Conservation (phyloP, 306 rosid species). For the Glycyrrhiza uralensis region DNA sequence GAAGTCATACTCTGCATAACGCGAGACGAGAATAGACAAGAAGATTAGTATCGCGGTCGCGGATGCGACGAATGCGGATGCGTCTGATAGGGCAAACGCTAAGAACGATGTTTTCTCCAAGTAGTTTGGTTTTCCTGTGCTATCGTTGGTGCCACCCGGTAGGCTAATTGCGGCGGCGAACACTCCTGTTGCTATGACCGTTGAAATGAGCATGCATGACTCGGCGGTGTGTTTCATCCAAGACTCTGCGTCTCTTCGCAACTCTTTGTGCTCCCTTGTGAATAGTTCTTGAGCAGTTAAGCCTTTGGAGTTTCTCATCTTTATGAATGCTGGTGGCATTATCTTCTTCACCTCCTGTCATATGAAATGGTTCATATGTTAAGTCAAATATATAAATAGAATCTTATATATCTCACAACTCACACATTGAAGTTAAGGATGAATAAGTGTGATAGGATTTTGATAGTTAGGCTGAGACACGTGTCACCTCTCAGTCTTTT, state of each 20-base stretch:
- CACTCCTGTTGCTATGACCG: constrained; percentile 36
- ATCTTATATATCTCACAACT: too few species aligned
- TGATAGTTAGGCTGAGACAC: too few species aligned
- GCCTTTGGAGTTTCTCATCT: neutral
- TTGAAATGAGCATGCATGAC: constrained; percentile 31
- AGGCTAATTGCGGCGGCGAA: constrained; percentile 34
- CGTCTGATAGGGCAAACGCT: constrained; percentile 42
- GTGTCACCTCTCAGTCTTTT: too few species aligned
- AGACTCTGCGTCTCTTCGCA: constrained; percentile 23
- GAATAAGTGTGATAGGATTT: too few species aligned
- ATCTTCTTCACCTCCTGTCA: constrained; percentile 46
- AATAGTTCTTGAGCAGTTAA: constrained; percentile 41
- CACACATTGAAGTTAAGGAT: too few species aligned
- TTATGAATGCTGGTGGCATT: constrained; percentile 17
- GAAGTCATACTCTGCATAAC: constrained; percentile 44
- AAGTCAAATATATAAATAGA: neutral
- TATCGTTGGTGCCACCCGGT: constrained; percentile 28
- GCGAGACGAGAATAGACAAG: constrained; percentile 42
- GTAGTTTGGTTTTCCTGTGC: constrained; percentile 11
- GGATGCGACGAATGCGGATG: constrained; percentile 46
- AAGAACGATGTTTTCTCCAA: neutral
- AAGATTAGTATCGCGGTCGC: constrained; percentile 41
- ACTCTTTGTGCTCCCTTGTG: constrained; percentile 14
- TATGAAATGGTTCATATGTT: neutral
- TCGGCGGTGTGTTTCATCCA: constrained; percentile 52